phyloP scores from a whole-genome alignment of 441 rosid species.

The Pelargonium fulgidum region DNA sequence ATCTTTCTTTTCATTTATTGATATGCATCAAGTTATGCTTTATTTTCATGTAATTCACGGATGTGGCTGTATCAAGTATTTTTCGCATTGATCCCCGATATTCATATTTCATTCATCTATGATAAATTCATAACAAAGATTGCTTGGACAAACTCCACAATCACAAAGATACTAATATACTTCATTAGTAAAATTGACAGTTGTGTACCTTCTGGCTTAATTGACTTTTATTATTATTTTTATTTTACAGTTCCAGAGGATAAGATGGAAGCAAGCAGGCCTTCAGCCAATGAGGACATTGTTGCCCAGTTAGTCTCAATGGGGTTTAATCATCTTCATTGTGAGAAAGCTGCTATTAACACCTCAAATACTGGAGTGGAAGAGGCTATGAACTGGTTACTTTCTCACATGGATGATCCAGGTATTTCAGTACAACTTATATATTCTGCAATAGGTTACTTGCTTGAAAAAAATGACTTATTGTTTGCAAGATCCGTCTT shows the following conservation, averaged over 20 bases:
- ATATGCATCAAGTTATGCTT: no score
- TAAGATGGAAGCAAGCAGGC: slow-evolving; percentile 41
- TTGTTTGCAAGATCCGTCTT: neutral
- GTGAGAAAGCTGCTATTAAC: slow-evolving; percentile 87
- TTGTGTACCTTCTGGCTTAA: neutral
- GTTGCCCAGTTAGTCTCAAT: slow-evolving; percentile 83
- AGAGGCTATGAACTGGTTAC: slow-evolving; percentile 96
- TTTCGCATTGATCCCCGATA: no score
- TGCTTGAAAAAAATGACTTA: neutral
- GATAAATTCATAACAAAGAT: no score
- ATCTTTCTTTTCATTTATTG: no score
- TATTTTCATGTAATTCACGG: no score
- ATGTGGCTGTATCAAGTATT: no score
- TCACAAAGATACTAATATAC: no score
- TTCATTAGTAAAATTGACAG: neutral
- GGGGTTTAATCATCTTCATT: slow-evolving; percentile 83
- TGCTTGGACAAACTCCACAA: no score
- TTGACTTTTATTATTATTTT: neutral
- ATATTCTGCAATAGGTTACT: neutral
- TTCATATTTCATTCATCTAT: no score
- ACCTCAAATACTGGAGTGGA: slow-evolving; percentile 81
- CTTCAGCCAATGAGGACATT: slow-evolving; percentile 67
- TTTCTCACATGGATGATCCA: slow-evolving; percentile 87
- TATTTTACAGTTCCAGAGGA: slow-evolving; percentile 40
- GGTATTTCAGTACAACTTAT: slow-evolving; percentile 37